A percentile compares a stretch with the other conserved stretches of the same genome.
These are phyloP conservation scores for Ramalina intermedia DNA, from an alignment of 495 filamentous ascomycete genomes.

Conservation along the genomic window DNA sequence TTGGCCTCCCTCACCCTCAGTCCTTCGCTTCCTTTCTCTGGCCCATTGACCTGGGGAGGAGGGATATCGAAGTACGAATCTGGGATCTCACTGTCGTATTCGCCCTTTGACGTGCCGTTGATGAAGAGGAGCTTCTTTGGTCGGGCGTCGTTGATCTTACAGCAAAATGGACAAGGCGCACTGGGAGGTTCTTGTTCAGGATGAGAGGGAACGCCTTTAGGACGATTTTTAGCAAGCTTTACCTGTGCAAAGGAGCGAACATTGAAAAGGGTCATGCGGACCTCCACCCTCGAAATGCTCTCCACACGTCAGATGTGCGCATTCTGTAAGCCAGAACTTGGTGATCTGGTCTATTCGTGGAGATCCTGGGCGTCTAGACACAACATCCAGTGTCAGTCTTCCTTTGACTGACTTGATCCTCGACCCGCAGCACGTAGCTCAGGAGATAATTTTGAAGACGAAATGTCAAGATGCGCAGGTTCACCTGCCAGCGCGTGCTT, in stretches of 20 bases:
- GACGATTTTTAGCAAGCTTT: not conserved
- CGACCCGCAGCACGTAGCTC: too few species aligned
- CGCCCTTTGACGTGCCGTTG: slow-evolving; percentile 19
- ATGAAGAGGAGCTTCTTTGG: slow-evolving; percentile 26
- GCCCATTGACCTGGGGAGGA: slow-evolving; percentile 19
- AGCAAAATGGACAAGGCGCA: slow-evolving; percentile 28
- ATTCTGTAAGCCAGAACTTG: slow-evolving; percentile 28
- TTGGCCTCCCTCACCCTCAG: slow-evolving; percentile 17
- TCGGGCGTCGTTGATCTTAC: slow-evolving; percentile 17
- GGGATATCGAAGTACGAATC: slow-evolving; percentile 22
- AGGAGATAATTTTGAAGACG: too few species aligned
- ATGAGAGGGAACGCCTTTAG: slow-evolving; percentile 27
- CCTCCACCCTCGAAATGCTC: slow-evolving; percentile 31
- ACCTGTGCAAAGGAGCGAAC: not conserved
- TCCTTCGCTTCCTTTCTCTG: slow-evolving; percentile 20
- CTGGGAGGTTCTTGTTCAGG: slow-evolving; percentile 19
- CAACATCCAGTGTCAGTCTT: too few species aligned
- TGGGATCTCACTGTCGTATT: slow-evolving; percentile 27
- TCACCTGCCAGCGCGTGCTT: too few species aligned
- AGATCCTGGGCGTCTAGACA: slow-evolving; percentile 3
- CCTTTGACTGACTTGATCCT: too few species aligned
- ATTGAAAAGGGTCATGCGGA: slow-evolving; percentile 5
- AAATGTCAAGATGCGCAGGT: too few species aligned
- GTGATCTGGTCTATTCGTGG: slow-evolving; percentile 18
- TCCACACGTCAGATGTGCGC: slow-evolving; percentile 28